Evolutionary conservation across 441 rosid species (phyloP).

Genomic region (Populus tomentosa): DNA sequence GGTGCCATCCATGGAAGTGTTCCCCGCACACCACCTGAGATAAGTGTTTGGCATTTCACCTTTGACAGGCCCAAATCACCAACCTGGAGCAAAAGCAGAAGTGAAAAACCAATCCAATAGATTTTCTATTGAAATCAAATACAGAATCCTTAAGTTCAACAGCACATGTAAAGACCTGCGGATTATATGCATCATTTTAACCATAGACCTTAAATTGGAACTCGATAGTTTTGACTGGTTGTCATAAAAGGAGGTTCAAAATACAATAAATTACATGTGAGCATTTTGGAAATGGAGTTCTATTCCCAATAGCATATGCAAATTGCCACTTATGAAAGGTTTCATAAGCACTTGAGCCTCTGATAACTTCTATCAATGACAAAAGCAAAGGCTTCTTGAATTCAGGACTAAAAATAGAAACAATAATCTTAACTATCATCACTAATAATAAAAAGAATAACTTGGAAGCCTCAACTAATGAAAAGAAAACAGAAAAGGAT

Average conservation of each 20-base stretch:
- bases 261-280: not conserved
- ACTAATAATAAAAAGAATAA: not conserved
- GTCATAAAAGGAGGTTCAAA: not conserved
- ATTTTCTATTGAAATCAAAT: not conserved
- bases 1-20: slow-evolving; percentile 83
- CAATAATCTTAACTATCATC: not conserved
- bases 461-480: not conserved
- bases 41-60: slow-evolving; percentile 64
- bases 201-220: not conserved
- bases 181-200: not conserved
- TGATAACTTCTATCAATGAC: not conserved
- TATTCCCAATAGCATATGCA: not conserved
- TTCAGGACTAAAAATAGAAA: not conserved
- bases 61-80: slow-evolving; percentile 74
- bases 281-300: not conserved
- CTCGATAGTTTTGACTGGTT: not conserved
- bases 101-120: not conserved
- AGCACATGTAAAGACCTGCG: not conserved
- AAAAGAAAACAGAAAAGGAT: not conserved
- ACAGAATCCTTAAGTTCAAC: not conserved
- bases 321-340: not conserved
- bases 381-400: not conserved
- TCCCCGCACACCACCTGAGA: slow-evolving; percentile 74
- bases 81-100: slow-evolving; percentile 33
- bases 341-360: not conserved